A percentile compares a stretch with the other conserved stretches of the same genome.
Evolutionary conservation across 2,329 filamentous ascomycete species (phyloP).

Genomic region (Lasiodiplodia theobromae): DNA sequence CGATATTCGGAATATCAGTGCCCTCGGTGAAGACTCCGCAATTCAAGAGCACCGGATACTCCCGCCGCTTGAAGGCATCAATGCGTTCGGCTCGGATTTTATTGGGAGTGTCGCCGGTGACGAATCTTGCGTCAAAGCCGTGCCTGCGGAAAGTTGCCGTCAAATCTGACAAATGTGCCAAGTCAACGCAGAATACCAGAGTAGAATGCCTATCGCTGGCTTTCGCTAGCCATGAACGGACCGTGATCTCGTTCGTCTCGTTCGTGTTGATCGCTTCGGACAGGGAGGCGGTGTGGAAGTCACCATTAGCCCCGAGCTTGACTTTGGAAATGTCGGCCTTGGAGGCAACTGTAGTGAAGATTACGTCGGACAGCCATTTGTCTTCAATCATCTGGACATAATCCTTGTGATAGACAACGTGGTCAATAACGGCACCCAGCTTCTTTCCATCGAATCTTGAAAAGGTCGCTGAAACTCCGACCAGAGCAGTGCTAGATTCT

Average conservation of each 20-base stretch:
- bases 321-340: slow-evolving; percentile 80
- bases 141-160: slow-evolving; percentile 77
- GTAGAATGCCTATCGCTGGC: slow-evolving; percentile 80
- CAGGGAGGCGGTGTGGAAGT: slow-evolving; percentile 81
- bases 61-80: slow-evolving; percentile 74
- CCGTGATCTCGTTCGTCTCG: slow-evolving; percentile 80
- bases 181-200: slow-evolving; percentile 91
- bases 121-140: slow-evolving; percentile 82
- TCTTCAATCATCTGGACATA: slow-evolving; percentile 84
- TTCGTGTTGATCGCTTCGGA: slow-evolving; percentile 84
- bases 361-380: slow-evolving; percentile 89
- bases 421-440: slow-evolving; percentile 85
- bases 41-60: slow-evolving; percentile 89
- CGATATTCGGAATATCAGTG: slow-evolving; percentile 96
- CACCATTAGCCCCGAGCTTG: slow-evolving; percentile 67
- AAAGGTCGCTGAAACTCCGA: slow-evolving; percentile 87
- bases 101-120: slow-evolving; percentile 82
- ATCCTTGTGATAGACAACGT: slow-evolving; percentile 94
- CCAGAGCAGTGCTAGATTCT: slow-evolving; percentile 61
- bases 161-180: slow-evolving; percentile 78
- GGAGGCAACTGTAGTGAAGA: slow-evolving; percentile 91
- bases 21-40: slow-evolving; percentile 97
- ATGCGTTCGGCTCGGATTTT: slow-evolving; percentile 73
- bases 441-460: slow-evolving; percentile 83
- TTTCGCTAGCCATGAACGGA: slow-evolving; percentile 84